Base-by-base conservation (phyloP, 768 basidiomycete species). In the Podaxis mareebaensis region DNA sequence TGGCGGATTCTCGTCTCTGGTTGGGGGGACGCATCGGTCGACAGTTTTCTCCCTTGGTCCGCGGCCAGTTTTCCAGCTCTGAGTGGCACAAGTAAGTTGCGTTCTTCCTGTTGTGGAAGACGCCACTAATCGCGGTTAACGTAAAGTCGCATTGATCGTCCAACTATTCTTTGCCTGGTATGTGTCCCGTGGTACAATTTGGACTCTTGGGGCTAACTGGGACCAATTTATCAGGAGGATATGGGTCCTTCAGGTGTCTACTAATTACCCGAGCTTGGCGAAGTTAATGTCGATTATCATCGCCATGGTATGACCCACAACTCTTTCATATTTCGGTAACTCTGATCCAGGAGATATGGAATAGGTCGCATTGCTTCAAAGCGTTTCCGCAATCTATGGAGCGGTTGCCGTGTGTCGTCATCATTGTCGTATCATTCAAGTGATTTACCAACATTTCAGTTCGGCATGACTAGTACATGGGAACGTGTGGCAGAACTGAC, bases 91-190 rank as follows among this genome's bases (percentile, higher is more conserved):
- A 55, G 65, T 63, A 30, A 46, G 62, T 56, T 20, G 1, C 8
- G 30, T 12, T 33, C 10, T 30, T 11, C n/a, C 17, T n/a, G 15
- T 38, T 53, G 11, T 10, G 8, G 3, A 40, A 17, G 15, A 26
- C 11, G 4, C 46, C 11, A 20, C 39, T 51, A n/a, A 62, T 54
- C 33, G 40, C n/a, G 13, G 5, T 44, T 24, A 33, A 55, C 36
- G 15, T 26, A 4, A 58, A 53, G 49, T 53, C 26, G 42, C 61
- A 17, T 53, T 55, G 53, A 57, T 53, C 30, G 62, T 66, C 26
- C 62, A 66, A 22, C 11, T 53, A 10, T 66, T 64, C 39, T 66
- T 63, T 54, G 62, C 65, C 13, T 64, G 61, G 61, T 66, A 36
- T 7, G 61, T 40, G 11, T 38, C 13, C 10, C 11, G 49, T 13